phyloP scores from a whole-genome alignment of 2,329 filamentous ascomycete genomes.

The Fusarium sacchari region DNA sequence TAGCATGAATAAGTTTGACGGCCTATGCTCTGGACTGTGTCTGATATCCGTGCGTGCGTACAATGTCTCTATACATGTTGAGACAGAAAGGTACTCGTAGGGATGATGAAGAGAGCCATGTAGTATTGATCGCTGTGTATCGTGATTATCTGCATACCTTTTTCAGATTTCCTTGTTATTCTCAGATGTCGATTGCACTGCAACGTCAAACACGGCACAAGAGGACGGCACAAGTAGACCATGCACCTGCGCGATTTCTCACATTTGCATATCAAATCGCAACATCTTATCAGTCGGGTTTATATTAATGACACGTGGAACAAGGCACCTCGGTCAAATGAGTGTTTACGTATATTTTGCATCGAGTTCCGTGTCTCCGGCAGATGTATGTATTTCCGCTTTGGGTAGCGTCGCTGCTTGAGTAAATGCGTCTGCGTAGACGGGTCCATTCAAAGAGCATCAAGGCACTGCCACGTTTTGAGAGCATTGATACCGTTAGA shows the following conservation, averaged over 20 bases:
- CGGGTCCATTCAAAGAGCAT: background rate
- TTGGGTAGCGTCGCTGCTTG: background rate
- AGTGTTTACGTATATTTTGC: background rate
- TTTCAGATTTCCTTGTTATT: background rate
- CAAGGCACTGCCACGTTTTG: background rate
- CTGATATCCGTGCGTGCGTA: background rate
- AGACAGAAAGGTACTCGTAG: background rate
- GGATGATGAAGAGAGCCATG: background rate
- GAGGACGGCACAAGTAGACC: background rate
- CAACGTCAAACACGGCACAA: background rate
- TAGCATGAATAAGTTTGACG: conserved; percentile 31
- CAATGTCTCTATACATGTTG: background rate
- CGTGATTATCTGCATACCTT: background rate
- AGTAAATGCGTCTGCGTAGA: background rate
- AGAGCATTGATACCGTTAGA: background rate
- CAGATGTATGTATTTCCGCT: conserved; percentile 1
- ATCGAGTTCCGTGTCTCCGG: conserved; percentile 1
- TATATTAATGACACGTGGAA: conserved; percentile 11
- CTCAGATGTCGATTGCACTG: background rate
- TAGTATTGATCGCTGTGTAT: background rate
- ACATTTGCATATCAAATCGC: conserved; percentile 1
- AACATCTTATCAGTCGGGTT: background rate
- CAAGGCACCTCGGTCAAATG: conserved; percentile 1
- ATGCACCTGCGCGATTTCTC: conserved; percentile 23
- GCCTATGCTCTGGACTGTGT: background rate